These are phyloP conservation scores for Urtica urens DNA, from an alignment of 306 rosid genomes.

Conservation along the genomic window DNA sequence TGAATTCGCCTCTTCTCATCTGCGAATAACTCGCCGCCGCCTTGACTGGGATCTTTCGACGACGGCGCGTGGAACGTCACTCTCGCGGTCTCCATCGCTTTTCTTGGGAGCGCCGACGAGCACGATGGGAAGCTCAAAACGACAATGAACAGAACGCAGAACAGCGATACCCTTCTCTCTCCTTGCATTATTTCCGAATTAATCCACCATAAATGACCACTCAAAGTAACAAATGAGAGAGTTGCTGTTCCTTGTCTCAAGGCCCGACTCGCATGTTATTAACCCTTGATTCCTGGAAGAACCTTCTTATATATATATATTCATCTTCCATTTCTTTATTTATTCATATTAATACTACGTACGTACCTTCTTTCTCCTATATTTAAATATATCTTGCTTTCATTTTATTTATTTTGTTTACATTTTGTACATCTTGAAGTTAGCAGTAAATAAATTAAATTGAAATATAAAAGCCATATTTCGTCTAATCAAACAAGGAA, in stretches of 20 bases:
- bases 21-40: conserved; percentile 23
- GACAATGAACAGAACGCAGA: conserved; percentile 50
- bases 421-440: too few relatives aligned
- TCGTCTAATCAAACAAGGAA: too few relatives aligned
- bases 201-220: neutral
- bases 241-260: conserved; percentile 39
- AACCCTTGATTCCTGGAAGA: conserved; percentile 87
- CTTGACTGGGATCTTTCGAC: conserved; percentile 13
- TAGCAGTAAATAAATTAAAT: too few relatives aligned
- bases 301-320: conserved; percentile 55
- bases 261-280: conserved; percentile 72
- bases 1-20: conserved; percentile 65
- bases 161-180: conserved; percentile 12
- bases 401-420: too few relatives aligned
- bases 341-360: too few relatives aligned
- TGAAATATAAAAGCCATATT: too few relatives aligned
- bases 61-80: conserved; percentile 39
- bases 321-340: conserved; percentile 37
- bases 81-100: conserved; percentile 6
- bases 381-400: too few relatives aligned
- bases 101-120: conserved; percentile 18
- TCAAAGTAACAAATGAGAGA: conserved; percentile 1
- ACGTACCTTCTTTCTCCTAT: too few relatives aligned
- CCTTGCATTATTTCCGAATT: conserved; percentile 30
- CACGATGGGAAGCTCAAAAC: conserved; percentile 24